Evolutionary conservation across 441 rosid species (phyloP), one percentile per base, ranked within the genome.

Genomic region (Euphorbia celastroides): DNA sequence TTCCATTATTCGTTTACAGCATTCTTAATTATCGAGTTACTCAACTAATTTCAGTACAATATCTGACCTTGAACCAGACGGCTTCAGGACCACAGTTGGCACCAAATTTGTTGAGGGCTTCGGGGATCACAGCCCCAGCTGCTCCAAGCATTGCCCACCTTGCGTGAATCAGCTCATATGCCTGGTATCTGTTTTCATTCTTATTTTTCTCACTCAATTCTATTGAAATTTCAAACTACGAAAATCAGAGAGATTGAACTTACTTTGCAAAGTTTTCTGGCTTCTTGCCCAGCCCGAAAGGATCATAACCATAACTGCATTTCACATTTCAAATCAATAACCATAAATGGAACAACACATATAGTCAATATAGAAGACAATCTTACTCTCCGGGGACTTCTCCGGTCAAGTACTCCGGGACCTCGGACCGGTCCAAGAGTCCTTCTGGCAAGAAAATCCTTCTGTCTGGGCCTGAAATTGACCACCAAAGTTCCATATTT

Each of bases 111-210:
- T 90, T 90, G 54, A 86, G 84, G 46, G 96, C 96, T 80, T 93
- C 98, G 30, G 98, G 98, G 70, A 93, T 89, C 77, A 93, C 82
- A 82, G 77, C 83, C 5, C 97, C 98, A 30, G 98, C 98, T 34
- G 98, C 97, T 60, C 96, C 98, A 52, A 93, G 83, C 98, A 90
- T 88, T 5, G 98, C 98, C 97, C 98, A 90, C 72, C 98, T 87
- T 2, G 80, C 97, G 46, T 90, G 98, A 69, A 90, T 93, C 80
- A 93, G 77, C 79, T 93, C 98, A 70, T 67, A 90, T 51, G 96
- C 95, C 73, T 89, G 98, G 70, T 93, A 92, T 74, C 96, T 91
- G 75, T 58, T 26, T 34, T 57, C 25, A 26, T 27, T 58, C 52
- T 11, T 27, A 7, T 23, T 7, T 48, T 0, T 10, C 11, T 5